Conservation (phyloP, 805 yeast genomes). For the Yarrowia divulgata region DNA sequence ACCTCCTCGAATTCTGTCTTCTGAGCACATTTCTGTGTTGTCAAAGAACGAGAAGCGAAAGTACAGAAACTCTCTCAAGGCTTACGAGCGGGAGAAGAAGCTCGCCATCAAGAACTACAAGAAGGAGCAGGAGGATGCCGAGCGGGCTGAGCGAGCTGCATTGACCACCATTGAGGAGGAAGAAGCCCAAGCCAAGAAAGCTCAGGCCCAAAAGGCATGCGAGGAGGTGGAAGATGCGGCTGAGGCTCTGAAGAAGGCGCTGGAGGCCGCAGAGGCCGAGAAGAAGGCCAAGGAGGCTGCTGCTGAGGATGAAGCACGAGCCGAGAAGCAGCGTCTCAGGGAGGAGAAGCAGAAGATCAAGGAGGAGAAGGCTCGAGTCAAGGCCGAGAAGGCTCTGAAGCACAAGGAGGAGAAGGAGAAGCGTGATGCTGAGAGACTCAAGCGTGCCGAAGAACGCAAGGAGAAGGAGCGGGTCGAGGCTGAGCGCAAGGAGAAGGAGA, state of each 20-base stretch:
- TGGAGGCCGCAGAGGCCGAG: slow-evolving; percentile 22
- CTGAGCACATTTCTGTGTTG: slow-evolving; percentile 17
- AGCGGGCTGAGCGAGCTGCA: slow-evolving; percentile 3
- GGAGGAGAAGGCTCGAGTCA: slow-evolving; percentile 5
- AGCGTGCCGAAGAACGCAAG: not conserved
- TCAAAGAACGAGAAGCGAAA: slow-evolving; percentile 34
- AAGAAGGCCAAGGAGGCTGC: slow-evolving; percentile 29
- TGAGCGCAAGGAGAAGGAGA: slow-evolving; percentile 15
- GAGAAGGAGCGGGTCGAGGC: slow-evolving; percentile 17
- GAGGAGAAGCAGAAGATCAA: slow-evolving; percentile 19
- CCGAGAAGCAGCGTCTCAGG: slow-evolving; percentile 16
- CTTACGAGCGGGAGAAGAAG: slow-evolving; percentile 31
- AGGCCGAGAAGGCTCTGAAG: slow-evolving; percentile 25
- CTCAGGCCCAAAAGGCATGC: slow-evolving; percentile 4
- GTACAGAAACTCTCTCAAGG: slow-evolving; percentile 33
- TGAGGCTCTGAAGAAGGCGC: slow-evolving; percentile 7
- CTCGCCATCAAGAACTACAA: slow-evolving; percentile 27
- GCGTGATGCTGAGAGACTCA: slow-evolving; percentile 20
- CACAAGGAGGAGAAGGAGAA: slow-evolving; percentile 24
- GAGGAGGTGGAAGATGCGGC: slow-evolving; percentile 18
- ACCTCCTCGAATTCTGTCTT: slow-evolving; percentile 31
- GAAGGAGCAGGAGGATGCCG: slow-evolving; percentile 35
- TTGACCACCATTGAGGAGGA: slow-evolving; percentile 12
- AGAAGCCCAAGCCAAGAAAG: slow-evolving; percentile 21
- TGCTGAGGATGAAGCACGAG: slow-evolving; percentile 15